Conservation (phyloP, 1,284 basidiomycete species). For the Stygiomarasmius scandens region DNA sequence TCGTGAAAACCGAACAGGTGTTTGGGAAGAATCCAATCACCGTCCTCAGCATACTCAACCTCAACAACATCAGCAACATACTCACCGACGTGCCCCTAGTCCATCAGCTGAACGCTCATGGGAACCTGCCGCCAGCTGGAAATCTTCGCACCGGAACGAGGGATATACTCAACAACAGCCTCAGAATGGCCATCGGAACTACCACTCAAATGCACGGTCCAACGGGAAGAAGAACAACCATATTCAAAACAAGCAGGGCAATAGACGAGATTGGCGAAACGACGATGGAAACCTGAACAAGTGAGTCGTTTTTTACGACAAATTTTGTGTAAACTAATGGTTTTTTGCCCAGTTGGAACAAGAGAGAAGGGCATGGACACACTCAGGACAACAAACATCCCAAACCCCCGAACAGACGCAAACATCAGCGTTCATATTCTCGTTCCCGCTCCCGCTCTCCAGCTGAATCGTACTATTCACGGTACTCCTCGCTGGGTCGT, state of each 20-base stretch:
- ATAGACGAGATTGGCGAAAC: conserved; percentile 59
- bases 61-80: conserved; percentile 7
- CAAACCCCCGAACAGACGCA: conserved; percentile 30
- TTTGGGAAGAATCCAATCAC: conserved; percentile 31
- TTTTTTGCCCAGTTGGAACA: conserved; percentile 48
- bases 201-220: conserved; percentile 33
- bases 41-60: conserved; percentile 14
- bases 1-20: conserved; percentile 31
- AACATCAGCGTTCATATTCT: conserved; percentile 55
- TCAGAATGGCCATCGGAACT: conserved; percentile 42
- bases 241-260: conserved; percentile 34
- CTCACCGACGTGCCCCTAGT: conserved; percentile 26
- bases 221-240: conserved; percentile 41
- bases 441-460: conserved; percentile 59
- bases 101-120: conserved; percentile 51
- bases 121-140: conserved; percentile 68
- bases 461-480: conserved; percentile 63
- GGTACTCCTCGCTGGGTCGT: conserved; percentile 62
- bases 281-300: conserved; percentile 73
- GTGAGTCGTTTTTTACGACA: conserved; percentile 42
- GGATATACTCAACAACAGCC: conserved; percentile 31
- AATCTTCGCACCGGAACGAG: conserved; percentile 40
- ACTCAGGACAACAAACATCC: too few relatives aligned
- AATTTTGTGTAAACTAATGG: conserved; percentile 10
- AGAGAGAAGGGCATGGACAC: conserved; percentile 45